Evolutionary conservation across 208 protist genomes (phyloP).

Genomic region (Phytomonas francai): DNA sequence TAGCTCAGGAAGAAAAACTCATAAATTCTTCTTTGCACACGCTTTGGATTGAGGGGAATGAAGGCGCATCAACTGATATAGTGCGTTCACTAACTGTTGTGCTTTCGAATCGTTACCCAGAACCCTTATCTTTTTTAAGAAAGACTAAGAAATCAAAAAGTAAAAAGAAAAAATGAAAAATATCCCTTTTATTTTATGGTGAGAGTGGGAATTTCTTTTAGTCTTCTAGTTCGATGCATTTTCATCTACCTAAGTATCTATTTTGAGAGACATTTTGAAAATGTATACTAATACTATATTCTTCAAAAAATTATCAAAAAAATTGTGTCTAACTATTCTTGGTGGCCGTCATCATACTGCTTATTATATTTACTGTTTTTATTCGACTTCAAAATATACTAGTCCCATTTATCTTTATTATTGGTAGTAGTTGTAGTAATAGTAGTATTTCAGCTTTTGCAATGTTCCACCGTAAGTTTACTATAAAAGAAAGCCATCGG

Average conservation of each 20-base stretch:
- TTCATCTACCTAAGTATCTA: slow-evolving; percentile 3
- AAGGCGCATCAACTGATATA: slow-evolving; percentile 29
- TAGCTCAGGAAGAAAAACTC: no score
- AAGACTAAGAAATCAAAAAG: slow-evolving; percentile 9
- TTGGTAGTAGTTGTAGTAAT: no score
- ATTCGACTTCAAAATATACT: no score
- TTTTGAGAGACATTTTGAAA: not conserved
- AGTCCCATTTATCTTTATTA: no score
- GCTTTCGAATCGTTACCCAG: slow-evolving; percentile 43
- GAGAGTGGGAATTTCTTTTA: slow-evolving; percentile 11
- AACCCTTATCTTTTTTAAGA: slow-evolving; percentile 16
- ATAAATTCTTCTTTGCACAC: slow-evolving; percentile 41
- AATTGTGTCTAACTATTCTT: slow-evolving; percentile 4
- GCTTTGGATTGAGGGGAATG: slow-evolving; percentile 50
- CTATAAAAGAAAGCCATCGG: slow-evolving; percentile 27
- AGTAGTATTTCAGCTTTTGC: not conserved
- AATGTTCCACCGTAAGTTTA: slow-evolving; percentile 71
- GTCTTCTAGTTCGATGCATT: no score
- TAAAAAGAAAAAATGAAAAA: slow-evolving; percentile 11
- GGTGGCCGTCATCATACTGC: no score
- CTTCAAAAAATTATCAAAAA: slow-evolving; percentile 9
- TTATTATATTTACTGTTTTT: no score
- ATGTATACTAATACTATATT: not conserved
- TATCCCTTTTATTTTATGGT: slow-evolving; percentile 6
- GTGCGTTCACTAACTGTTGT: slow-evolving; percentile 26